Evolutionary conservation across 306 rosid genomes (phyloP).

Genomic region (Prunus armeniaca): DNA sequence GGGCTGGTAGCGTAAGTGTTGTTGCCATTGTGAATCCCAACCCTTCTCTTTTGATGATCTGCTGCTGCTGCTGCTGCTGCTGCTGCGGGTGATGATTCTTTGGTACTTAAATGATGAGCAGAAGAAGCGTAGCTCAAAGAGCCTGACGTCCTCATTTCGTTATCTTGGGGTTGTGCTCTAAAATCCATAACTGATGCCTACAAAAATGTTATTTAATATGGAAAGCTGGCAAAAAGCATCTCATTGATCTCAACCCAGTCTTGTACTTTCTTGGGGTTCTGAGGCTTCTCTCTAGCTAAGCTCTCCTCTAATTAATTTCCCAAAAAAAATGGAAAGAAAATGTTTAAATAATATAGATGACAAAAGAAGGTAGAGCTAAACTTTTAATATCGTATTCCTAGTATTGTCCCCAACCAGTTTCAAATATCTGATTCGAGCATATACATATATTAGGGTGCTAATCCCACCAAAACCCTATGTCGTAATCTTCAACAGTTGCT

Average conservation of each 20-base stretch:
- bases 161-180: conserved; percentile 28
- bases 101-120: conserved; percentile 12
- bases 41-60: background rate
- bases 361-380: background rate
- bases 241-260: background rate
- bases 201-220: background rate
- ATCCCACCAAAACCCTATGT: conserved; percentile 6
- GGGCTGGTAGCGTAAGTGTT: conserved; percentile 9
- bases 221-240: background rate
- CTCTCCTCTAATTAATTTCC: background rate
- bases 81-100: conserved; percentile 10
- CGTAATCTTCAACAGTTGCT: conserved; percentile 2
- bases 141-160: conserved; percentile 37
- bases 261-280: conserved; percentile 12
- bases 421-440: background rate
- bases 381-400: background rate
- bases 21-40: conserved; percentile 24
- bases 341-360: background rate
- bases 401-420: background rate
- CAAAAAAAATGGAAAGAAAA: background rate
- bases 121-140: conserved; percentile 11
- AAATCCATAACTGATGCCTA: conserved; percentile 30
- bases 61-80: background rate
- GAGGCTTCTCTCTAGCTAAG: background rate
- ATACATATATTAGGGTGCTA: background rate